Percentiles rank a stretch among this genome's conserved stretches.
Conservation (phyloP, 1,284 basidiomycete genomes). For the Microbotryum saponariae region DNA sequence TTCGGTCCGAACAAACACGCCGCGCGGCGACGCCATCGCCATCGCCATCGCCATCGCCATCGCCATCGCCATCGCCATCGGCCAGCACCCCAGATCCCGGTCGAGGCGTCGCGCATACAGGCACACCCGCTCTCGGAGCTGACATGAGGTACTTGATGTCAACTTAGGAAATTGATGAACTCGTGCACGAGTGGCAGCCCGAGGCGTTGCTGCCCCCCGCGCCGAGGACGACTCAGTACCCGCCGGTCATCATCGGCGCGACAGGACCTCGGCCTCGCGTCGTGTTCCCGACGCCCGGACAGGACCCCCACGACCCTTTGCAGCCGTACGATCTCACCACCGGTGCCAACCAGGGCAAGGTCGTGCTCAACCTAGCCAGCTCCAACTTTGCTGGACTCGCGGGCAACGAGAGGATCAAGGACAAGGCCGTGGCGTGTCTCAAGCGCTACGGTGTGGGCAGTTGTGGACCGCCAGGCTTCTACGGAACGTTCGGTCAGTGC, state of each 20-base stretch:
- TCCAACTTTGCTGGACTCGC: conserved; percentile 90
- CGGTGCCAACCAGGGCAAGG: conserved; percentile 47
- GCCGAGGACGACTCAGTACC: conserved; percentile 60
- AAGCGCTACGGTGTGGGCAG: conserved; percentile 88
- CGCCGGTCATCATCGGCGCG: conserved; percentile 73
- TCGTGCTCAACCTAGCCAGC: conserved; percentile 77
- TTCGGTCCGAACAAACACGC: not conserved
- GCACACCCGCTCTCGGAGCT: too few species aligned
- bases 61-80: too few species aligned
- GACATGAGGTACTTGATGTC: not conserved
- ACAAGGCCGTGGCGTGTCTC: conserved; percentile 76
- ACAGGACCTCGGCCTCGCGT: conserved; percentile 65
- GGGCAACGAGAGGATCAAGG: conserved; percentile 78
- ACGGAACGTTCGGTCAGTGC: conserved; percentile 77
- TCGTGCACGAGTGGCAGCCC: conserved; percentile 91
- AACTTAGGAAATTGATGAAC: conserved; percentile 83
- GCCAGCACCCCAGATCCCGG: too few species aligned
- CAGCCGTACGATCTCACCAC: conserved; percentile 5
- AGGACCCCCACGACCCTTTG: conserved; percentile 31
- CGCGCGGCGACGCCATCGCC: too few species aligned
- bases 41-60: too few species aligned
- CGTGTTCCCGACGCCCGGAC: conserved; percentile 59
- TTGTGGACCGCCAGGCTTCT: conserved; percentile 96
- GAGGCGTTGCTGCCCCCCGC: conserved; percentile 66
- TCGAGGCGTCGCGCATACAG: too few species aligned